These are phyloP conservation scores for Aphanomyces euteiches DNA, from an alignment of 352 stramenopile species.

Conservation along the genomic window DNA sequence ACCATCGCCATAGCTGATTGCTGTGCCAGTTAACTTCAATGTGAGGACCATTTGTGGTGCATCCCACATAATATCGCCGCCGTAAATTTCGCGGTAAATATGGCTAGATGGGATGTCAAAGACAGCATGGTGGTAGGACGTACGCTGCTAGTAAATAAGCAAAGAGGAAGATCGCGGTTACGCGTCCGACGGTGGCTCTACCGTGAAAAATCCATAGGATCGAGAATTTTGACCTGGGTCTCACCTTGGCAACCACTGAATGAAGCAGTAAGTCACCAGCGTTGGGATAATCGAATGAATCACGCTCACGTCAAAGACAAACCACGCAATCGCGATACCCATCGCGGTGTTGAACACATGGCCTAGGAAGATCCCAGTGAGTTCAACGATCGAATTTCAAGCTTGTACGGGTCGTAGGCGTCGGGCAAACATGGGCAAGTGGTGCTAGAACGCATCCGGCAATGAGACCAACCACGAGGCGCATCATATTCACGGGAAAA, in stretches of 20 bases:
- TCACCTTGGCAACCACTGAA: constrained; percentile 58
- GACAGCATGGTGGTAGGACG: background rate
- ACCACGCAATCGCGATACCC: constrained; percentile 57
- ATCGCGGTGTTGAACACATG: constrained; percentile 65
- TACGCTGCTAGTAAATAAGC: constrained; percentile 49
- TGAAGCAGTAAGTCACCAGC: constrained; percentile 58
- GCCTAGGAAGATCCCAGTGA: constrained; percentile 6
- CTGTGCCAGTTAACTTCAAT: constrained; percentile 73
- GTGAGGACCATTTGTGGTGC: constrained; percentile 82
- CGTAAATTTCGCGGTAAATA: constrained; percentile 82
- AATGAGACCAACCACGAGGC: constrained; percentile 66
- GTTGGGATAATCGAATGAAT: constrained; percentile 64
- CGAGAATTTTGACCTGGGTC: background rate
- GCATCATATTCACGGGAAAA: constrained; percentile 74
- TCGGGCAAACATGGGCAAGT: constrained; percentile 43
- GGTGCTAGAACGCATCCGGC: constrained; percentile 64
- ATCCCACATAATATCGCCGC: constrained; percentile 77
- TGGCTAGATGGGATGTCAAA: constrained; percentile 42
- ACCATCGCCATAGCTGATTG: constrained; percentile 80
- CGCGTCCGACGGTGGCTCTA: constrained; percentile 14
- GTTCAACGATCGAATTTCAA: no score
- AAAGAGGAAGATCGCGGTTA: constrained; percentile 30
- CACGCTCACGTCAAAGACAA: constrained; percentile 77
- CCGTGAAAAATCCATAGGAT: background rate
- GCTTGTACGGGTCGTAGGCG: background rate